Percentiles rank a stretch among this genome's conserved stretches.
Evolutionary conservation across 2,329 filamentous ascomycete species (phyloP).

Genomic region (Colletotrichum endophyticum): DNA sequence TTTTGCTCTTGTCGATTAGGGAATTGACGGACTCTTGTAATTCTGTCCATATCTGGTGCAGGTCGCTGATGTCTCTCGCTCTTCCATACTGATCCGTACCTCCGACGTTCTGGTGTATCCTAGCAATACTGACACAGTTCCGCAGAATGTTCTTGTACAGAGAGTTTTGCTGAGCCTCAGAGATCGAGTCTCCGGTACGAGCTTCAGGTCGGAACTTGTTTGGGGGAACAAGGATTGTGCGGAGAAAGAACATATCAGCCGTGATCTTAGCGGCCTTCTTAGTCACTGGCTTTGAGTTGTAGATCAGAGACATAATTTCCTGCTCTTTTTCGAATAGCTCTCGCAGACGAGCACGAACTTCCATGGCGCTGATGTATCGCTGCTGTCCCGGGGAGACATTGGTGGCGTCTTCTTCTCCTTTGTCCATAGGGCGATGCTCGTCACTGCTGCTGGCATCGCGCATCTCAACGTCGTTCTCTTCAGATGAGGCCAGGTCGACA

Average conservation of each 20-base stretch:
- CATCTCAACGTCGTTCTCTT: slow-evolving; percentile 46
- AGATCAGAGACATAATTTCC: slow-evolving; percentile 84
- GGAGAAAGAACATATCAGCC: slow-evolving; percentile 94
- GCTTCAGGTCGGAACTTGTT: slow-evolving; percentile 92
- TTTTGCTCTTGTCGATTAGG: slow-evolving; percentile 89
- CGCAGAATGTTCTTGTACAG: slow-evolving; percentile 86
- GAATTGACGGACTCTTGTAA: slow-evolving; percentile 91
- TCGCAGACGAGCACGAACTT: slow-evolving; percentile 79
- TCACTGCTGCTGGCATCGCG: slow-evolving; percentile 50
- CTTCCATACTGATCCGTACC: slow-evolving; percentile 47
- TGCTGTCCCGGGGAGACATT: slow-evolving; percentile 51
- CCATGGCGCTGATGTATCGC: slow-evolving; percentile 80
- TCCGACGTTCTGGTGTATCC: slow-evolving; percentile 62
- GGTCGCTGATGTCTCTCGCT: slow-evolving; percentile 71
- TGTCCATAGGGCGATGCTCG: slow-evolving; percentile 49
- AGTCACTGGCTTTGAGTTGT: slow-evolving; percentile 72
- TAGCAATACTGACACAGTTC: slow-evolving; percentile 73
- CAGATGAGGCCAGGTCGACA: slow-evolving; percentile 56
- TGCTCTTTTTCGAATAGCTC: slow-evolving; percentile 87
- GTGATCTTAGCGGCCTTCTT: slow-evolving; percentile 64
- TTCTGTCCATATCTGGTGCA: slow-evolving; percentile 81
- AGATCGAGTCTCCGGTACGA: slow-evolving; percentile 78
- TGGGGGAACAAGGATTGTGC: slow-evolving; percentile 84
- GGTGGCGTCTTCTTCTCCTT: slow-evolving; percentile 36
- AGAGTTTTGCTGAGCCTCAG: slow-evolving; percentile 87